These are phyloP conservation scores for Orbilia ellipsospora DNA, from an alignment of 2,329 filamentous ascomycete species.

Conservation along the genomic window DNA sequence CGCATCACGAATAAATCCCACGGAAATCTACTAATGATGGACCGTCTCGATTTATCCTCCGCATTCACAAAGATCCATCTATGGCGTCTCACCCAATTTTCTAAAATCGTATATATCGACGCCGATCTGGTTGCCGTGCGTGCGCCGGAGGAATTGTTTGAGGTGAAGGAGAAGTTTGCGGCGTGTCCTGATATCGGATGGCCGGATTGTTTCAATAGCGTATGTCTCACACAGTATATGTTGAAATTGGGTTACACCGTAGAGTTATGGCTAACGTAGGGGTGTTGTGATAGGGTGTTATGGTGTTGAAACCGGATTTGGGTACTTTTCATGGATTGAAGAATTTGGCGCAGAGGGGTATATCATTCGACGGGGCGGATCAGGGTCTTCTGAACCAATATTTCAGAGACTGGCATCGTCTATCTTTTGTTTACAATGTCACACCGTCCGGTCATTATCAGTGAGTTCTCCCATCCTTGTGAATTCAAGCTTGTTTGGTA, in stretches of 20 bases:
- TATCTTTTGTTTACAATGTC: constrained; percentile 97
- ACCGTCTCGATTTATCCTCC: constrained; percentile 86
- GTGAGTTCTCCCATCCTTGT: constrained; percentile 55
- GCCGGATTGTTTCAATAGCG: constrained; percentile 97
- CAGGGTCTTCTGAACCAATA: constrained; percentile 96
- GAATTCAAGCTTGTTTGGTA: background rate
- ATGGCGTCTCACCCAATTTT: constrained; percentile 90
- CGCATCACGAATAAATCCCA: constrained; percentile 80
- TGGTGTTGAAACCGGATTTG: constrained; percentile 87
- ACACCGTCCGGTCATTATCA: constrained; percentile 97
- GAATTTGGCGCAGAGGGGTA: constrained; percentile 83
- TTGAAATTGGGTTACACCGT: no score
- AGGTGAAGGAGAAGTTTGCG: constrained; percentile 71
- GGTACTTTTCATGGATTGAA: constrained; percentile 86
- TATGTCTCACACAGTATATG: no score
- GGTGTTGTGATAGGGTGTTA: constrained; percentile 71
- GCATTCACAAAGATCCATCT: constrained; percentile 97
- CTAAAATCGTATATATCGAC: constrained; percentile 93
- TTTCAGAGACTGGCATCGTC: constrained; percentile 84
- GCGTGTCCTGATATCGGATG: constrained; percentile 95
- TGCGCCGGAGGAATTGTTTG: constrained; percentile 92
- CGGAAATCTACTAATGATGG: constrained; percentile 89
- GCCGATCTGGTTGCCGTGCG: constrained; percentile 91
- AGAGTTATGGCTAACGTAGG: background rate
- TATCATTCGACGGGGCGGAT: constrained; percentile 96